Base-by-base conservation (phyloP, 805 yeast species). In the Zygoascus tannicola region DNA sequence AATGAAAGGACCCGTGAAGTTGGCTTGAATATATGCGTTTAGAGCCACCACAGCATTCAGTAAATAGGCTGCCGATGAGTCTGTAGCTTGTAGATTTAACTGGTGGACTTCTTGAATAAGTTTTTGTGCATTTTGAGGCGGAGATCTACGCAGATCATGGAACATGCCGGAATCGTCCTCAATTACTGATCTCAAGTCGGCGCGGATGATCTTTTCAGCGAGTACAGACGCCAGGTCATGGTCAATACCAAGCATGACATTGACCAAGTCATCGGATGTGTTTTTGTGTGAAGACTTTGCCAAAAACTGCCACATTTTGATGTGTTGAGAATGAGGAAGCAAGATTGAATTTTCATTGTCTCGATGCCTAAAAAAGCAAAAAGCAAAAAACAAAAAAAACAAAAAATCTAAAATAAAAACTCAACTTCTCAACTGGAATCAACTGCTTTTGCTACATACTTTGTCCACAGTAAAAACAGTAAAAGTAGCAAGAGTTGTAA, bases 1-100 rank as follows among this genome's bases (percentile, higher is more conserved):
- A 2, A 76, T 55, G 21, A 73, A 70, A 4, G 96, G 96, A 5
- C 97, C 97, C 0, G 95, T 85, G 61, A 72, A 85, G 59, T 88
- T 88, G 41, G 73, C 62, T 58, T 85, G 94, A 14, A 83, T 65
- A 56, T 82, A 88, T 1, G 74, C 57, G 56, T 86, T 87, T 21
- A 85, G 63, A 2, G 77, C 63, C 1, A 81, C 70, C 47, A 85
- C 69, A 2, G 85, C 83, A 15, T 72, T 14, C 21, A 41, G 28
- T 8, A 47, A 21, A n/a, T 28, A 22, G 5, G 38, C 38, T 15
- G 28, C 15, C 22, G 35, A 19, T 26, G 30, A 26, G 12, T 26
- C 12, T 26, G 7, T 26, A 26, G 30, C 30, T 8, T 26, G 10
- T n/a, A n/a, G n/a, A 7, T 26, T 26, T 7, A 26, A 12, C 7